Evolutionary conservation across 2,329 filamentous ascomycete species (phyloP), one percentile per base, ranked within the genome.

Genomic region (Westerdykella aurantiaca): DNA sequence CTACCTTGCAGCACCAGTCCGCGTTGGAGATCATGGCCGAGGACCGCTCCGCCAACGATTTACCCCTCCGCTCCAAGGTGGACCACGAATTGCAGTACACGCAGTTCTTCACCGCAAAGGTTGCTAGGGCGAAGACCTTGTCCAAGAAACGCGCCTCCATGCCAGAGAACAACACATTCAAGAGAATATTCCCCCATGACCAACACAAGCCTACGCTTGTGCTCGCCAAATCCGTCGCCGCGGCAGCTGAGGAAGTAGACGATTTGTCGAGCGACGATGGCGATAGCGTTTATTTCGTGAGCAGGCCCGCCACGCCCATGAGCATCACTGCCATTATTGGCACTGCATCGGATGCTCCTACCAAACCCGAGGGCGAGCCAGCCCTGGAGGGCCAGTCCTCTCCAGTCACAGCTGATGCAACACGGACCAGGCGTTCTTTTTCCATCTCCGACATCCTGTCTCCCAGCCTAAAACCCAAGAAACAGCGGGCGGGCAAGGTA

Each of bases 1-100:
- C 80, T 29, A 87, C 83, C 1, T 69, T 88, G 22, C 80, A 86
- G 53, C 77, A 81, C 48, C 70, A 67, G 34, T 62, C 66, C 33
- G 66, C 54, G 14, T 50, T 60, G 37, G 46, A 67, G 25, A 60
- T 60, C 22, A 57, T 57, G 47, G 43, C 46, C 31, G 61, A 63
- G 38, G 42, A 61, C 25, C 42, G 51, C 9, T 54, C 58, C 1
- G 34, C 44, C 9, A 55, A 57, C 39, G 53, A 55, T 25, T 52
- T 43, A 13, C 45, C 47, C 16, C 50, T 50, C 6, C 53, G 49
- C 6, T 42, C 52, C 3, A 51, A 46, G 33, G 50, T 50, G 4
- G 57, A 65, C 41, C 56, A 55, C 23, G 60, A 64, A 31, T 44
- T 57, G 31, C 58, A 61, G 34, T 70, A 67, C 44, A 50, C 56